A percentile compares a stretch with the other conserved stretches of the same genome.
Evolutionary conservation across 2,329 filamentous ascomycete genomes (phyloP).

Genomic region (Drechslera avenae): DNA sequence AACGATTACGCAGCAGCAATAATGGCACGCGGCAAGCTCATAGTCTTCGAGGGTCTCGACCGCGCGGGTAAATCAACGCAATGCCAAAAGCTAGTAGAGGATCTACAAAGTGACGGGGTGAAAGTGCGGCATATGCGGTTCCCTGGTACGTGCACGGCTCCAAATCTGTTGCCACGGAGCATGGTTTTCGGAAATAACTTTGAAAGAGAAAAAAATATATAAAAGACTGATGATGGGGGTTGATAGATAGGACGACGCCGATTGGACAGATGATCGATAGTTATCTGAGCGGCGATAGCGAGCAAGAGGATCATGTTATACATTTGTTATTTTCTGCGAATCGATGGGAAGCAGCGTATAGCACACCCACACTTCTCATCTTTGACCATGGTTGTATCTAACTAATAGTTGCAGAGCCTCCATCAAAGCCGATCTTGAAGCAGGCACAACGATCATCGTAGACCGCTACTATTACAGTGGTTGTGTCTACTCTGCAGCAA

Average conservation of each 20-base stretch:
- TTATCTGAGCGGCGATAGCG: constrained; percentile 74
- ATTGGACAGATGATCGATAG: constrained; percentile 86
- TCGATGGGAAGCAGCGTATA: constrained; percentile 72
- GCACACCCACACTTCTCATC: neutral
- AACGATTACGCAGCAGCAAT: too few species aligned
- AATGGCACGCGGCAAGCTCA: constrained; percentile 68
- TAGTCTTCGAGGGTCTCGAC: constrained; percentile 88
- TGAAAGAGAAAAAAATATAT: neutral
- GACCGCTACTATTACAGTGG: constrained; percentile 97
- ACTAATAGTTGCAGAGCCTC: neutral
- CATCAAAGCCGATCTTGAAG: constrained; percentile 53
- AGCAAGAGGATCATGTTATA: constrained; percentile 86
- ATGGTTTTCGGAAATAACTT: too few species aligned
- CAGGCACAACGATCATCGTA: constrained; percentile 77
- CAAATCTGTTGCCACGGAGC: neutral
- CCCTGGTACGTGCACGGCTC: constrained; percentile 58
- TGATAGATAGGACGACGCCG: constrained; percentile 75
- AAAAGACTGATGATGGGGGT: too few species aligned
- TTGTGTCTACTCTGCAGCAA: constrained; percentile 90
- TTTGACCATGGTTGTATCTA: neutral
- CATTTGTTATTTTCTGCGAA: constrained; percentile 91
- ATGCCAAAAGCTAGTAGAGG: constrained; percentile 69
- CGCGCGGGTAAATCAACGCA: constrained; percentile 92
- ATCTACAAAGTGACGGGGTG: constrained; percentile 57
- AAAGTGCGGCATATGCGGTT: constrained; percentile 67